Percentiles rank a stretch among this genome's conserved stretches.
phyloP scores from a whole-genome alignment of 441 rosid genomes.

The Bruguiera hainesii region DNA sequence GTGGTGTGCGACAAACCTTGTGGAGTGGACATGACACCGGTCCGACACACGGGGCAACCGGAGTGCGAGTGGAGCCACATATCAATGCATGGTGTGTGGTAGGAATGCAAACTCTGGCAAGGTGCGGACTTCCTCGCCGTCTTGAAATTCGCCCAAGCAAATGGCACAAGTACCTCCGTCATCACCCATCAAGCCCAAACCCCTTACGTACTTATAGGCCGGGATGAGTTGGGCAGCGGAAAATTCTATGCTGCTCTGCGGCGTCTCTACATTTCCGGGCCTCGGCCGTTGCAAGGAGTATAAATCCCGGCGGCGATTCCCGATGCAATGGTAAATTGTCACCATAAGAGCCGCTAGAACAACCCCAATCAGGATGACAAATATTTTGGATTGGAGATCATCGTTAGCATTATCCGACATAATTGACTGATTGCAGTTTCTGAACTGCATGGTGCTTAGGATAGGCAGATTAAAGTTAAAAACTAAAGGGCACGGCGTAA shows the following conservation, averaged over 20 bases:
- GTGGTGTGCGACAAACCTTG: not conserved
- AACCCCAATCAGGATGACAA: constrained; percentile 25
- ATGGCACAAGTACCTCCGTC: constrained; percentile 51
- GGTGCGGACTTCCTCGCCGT: constrained; percentile 53
- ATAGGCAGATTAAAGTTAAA: not conserved
- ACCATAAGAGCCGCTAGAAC: constrained; percentile 34
- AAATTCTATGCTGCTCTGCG: constrained; percentile 21
- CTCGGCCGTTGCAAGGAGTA: not conserved
- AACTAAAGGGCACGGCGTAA: constrained; percentile 12
- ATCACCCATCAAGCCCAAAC: constrained; percentile 17
- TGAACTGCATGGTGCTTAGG: not conserved
- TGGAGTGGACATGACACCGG: constrained; percentile 26
- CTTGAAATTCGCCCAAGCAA: constrained; percentile 73
- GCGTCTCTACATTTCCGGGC: not conserved
- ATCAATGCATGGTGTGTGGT: constrained; percentile 73
- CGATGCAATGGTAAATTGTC: constrained; percentile 41
- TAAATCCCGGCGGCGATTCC: not conserved
- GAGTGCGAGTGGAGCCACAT: constrained; percentile 91
- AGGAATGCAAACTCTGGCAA: constrained; percentile 66
- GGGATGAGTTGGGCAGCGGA: constrained; percentile 36
- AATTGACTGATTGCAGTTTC: not conserved
- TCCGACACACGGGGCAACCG: constrained; percentile 80
- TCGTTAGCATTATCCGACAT: constrained; percentile 20
- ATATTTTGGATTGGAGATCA: not conserved
- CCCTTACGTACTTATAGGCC: constrained; percentile 35